Percentiles rank a stretch among this genome's conserved stretches.
phyloP scores from a whole-genome alignment of 2,329 filamentous ascomycete genomes.

The Colletotrichum eremochloae region DNA sequence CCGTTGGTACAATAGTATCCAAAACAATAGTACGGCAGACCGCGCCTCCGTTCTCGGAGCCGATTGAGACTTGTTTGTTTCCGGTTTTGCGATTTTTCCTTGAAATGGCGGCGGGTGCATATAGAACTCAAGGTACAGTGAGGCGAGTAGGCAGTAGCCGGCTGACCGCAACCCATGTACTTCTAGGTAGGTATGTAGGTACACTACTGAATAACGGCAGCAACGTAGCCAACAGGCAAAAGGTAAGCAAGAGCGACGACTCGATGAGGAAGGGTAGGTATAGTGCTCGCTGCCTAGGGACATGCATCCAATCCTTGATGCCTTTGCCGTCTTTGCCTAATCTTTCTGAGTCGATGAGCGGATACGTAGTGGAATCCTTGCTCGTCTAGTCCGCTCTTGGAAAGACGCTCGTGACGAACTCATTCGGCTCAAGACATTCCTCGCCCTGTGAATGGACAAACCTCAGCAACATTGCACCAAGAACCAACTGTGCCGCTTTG shows the following conservation, averaged over 20 bases:
- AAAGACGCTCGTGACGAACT: neutral
- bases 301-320: neutral
- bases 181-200: no score
- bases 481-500: conserved; percentile 32
- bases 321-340: conserved; percentile 4
- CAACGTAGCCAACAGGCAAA: neutral
- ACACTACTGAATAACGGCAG: neutral
- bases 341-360: neutral
- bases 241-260: neutral
- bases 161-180: neutral
- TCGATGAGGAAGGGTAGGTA: neutral
- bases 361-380: conserved; percentile 4
- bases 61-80: neutral
- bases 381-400: neutral
- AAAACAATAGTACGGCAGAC: no score
- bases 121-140: neutral
- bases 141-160: neutral
- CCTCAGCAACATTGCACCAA: conserved; percentile 10
- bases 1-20: neutral
- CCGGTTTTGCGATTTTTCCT: neutral
- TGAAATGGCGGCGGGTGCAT: neutral
- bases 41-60: neutral
- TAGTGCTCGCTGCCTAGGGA: neutral
- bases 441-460: conserved; percentile 19
- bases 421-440: conserved; percentile 16